Evolutionary conservation across 768 basidiomycete genomes (phyloP).

Genomic region (Leccinum imitatum): DNA sequence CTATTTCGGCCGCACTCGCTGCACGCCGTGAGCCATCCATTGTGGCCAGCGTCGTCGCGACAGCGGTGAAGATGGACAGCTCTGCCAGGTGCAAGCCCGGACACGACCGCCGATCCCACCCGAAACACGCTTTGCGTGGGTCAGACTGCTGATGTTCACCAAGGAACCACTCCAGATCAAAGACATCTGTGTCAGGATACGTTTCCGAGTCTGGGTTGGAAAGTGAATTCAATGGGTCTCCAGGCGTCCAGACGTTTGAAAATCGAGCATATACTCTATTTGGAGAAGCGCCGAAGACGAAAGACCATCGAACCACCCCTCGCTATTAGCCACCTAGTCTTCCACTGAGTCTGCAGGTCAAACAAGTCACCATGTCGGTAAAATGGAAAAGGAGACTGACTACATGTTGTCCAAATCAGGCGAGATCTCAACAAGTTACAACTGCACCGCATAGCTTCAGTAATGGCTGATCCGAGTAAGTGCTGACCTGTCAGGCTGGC

Average conservation of each 20-base stretch:
- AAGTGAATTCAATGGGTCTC: too few species aligned
- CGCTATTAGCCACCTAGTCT: neutral
- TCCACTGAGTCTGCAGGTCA: too few species aligned
- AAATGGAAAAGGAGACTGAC: too few species aligned
- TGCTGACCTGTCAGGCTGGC: too few species aligned
- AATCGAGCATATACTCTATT: neutral
- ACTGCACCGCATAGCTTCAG: too few species aligned
- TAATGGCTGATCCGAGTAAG: too few species aligned
- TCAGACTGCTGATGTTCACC: conserved; percentile 5
- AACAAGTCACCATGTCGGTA: neutral
- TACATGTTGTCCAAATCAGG: too few species aligned
- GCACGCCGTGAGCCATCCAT: conserved; percentile 1
- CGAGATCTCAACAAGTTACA: too few species aligned
- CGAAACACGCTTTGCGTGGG: conserved; percentile 13
- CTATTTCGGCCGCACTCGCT: conserved; percentile 2
- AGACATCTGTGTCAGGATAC: conserved; percentile 12
- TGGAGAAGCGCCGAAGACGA: too few species aligned
- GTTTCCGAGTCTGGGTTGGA: conserved; percentile 1
- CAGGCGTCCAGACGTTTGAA: too few species aligned
- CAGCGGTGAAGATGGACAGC: conserved; percentile 7
- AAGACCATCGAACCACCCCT: neutral
- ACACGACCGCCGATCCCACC: conserved; percentile 14
- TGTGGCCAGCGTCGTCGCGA: conserved; percentile 7
- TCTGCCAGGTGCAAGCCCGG: conserved; percentile 8
- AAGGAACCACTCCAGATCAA: conserved; percentile 15